Base-by-base conservation (phyloP, 352 stramenopile genomes). In the Globisporangium sylvaticum region DNA sequence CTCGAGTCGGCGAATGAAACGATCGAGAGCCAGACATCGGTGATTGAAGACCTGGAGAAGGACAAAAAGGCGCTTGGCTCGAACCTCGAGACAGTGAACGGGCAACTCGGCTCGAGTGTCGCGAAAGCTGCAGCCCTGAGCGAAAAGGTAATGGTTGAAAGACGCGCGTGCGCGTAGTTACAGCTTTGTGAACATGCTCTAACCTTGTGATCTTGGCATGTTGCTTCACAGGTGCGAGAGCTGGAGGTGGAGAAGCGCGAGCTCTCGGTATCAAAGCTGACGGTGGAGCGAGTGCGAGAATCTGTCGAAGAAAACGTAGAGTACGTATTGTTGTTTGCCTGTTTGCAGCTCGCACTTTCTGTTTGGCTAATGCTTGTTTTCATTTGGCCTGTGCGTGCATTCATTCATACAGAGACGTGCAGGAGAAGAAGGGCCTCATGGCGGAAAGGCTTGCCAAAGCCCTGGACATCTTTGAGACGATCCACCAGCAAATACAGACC, bases 391-490 rank as follows among this genome's bases (percentile, higher is more conserved):
- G 27, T 32, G 14, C 14, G 15, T 27, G 14, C 54, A 25, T n/a
- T 12, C 25, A 20, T 50, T 50, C 46, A 9, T 29, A 25, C 14
- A 67, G 52, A 14, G 62, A 56, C 2, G 52, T 61, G 18, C 12
- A 44, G 20, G 53, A 56, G n/a, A n/a, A 57, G 29, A 56, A 46
- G n/a, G 42, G 31, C 10, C 39, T 65, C 20, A 46, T 39, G n/a
- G 42, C 24, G 4, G 31, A 27, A 6, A 48, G 18, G n/a, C 37
- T 67, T 8, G 0, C 24, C 4, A 24, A 55, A 4, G 62, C 62
- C n/a, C 12, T 62, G 2, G 15, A 62, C 37, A 14, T 67, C 14
- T 67, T 67, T 44, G 34, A 62, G 7, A 12, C 44, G 3, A 62
- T 67, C 25, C 32, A 62, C 24, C 52, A 42, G 37, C 53, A 62